phyloP scores from a whole-genome alignment of 2,329 filamentous ascomycete genomes.

The Grosmannia clavigera region DNA sequence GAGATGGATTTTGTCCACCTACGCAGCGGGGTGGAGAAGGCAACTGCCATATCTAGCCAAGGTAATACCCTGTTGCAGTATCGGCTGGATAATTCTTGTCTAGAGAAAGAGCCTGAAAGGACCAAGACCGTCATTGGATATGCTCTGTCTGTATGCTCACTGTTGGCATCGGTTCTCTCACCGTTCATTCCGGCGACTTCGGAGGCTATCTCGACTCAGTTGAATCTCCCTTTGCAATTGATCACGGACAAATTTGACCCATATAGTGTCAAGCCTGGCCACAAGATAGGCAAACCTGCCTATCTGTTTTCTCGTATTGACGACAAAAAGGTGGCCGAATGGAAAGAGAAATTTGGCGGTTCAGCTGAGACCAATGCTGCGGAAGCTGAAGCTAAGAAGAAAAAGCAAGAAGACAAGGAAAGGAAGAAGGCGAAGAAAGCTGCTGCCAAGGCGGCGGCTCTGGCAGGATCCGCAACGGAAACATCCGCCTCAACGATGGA shows the following conservation, averaged over 20 bases:
- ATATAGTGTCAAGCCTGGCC: slow-evolving; percentile 54
- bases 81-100: slow-evolving; percentile 27
- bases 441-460: slow-evolving; percentile 14
- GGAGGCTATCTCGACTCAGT: slow-evolving; percentile 62
- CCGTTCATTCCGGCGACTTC: slow-evolving; percentile 81
- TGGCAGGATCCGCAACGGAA: slow-evolving; percentile 5
- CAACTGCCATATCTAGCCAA: slow-evolving; percentile 53
- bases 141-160: slow-evolving; percentile 72
- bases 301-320: slow-evolving; percentile 58
- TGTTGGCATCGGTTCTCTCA: slow-evolving; percentile 64
- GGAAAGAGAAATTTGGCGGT: slow-evolving; percentile 50
- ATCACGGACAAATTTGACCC: slow-evolving; percentile 56
- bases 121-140: slow-evolving; percentile 54
- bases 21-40: slow-evolving; percentile 49
- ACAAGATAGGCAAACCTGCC: slow-evolving; percentile 55
- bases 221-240: slow-evolving; percentile 39
- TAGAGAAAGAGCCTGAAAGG: slow-evolving; percentile 40
- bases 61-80: slow-evolving; percentile 37
- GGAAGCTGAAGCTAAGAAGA: slow-evolving; percentile 19
- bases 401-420: slow-evolving; percentile 20
- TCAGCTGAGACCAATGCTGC: slow-evolving; percentile 17
- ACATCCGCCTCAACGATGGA: slow-evolving; percentile 2
- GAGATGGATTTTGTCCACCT: slow-evolving; percentile 62
- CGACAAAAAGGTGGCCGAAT: slow-evolving; percentile 58
- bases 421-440: slow-evolving; percentile 19